Evolutionary conservation across 179 eudicot species (phyloP).

Genomic region (Gypsophila paniculata): DNA sequence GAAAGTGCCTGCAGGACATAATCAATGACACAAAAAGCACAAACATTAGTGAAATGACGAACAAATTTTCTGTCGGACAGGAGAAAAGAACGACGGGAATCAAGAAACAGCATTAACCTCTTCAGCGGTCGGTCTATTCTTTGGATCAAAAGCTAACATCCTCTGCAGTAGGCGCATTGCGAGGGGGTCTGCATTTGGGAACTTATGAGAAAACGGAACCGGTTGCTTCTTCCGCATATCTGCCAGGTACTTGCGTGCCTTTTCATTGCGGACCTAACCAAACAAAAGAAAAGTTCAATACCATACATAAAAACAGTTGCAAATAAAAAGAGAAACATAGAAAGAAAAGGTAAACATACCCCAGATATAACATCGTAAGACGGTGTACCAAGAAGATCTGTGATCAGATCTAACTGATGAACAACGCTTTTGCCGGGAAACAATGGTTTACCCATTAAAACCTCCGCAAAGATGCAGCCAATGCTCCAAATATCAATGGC

Average conservation of each 20-base stretch:
- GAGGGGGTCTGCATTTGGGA: constrained; percentile 65
- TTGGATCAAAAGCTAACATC: constrained; percentile 86
- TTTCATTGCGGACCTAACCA: constrained; percentile 78
- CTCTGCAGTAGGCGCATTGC: constrained; percentile 64
- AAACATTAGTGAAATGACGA: background rate
- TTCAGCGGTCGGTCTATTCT: constrained; percentile 93
- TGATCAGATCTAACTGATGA: constrained; percentile 84
- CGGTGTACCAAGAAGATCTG: constrained; percentile 92
- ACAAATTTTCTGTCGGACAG: background rate
- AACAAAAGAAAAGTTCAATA: constrained; percentile 8
- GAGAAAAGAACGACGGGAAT: background rate
- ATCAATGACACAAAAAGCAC: background rate
- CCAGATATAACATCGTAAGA: constrained; percentile 62
- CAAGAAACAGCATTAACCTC: constrained; percentile 41
- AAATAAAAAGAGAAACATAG: background rate
- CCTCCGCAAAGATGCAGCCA: constrained; percentile 94
- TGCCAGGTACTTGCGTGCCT: constrained; percentile 75
- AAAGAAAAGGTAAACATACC: constrained; percentile 40
- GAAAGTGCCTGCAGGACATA: constrained; percentile 60
- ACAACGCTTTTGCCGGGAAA: constrained; percentile 97
- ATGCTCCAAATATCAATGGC: constrained; percentile 96
- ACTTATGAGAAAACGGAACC: constrained; percentile 62
- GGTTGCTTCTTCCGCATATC: constrained; percentile 74
- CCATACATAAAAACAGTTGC: background rate
- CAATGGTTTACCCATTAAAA: constrained; percentile 75